phyloP scores from a whole-genome alignment of 192 early-diverging fungal species.

The Powellomyces hirtus region DNA sequence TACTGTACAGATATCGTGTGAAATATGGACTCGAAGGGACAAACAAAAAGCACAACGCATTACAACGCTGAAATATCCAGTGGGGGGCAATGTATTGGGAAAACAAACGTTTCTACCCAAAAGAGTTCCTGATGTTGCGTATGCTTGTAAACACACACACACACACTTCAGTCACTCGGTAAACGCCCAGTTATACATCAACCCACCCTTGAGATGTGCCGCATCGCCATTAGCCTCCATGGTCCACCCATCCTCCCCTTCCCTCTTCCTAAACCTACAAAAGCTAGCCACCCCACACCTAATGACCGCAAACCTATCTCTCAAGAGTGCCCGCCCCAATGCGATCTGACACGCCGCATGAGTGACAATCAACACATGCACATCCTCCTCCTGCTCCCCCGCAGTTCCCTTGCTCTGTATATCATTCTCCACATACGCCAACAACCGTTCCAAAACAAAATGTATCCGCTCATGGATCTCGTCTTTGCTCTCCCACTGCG shows the following conservation, averaged over 20 bases:
- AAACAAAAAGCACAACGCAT: too few relatives aligned
- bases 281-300: conserved; percentile 27
- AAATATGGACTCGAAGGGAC: too few relatives aligned
- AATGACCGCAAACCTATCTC: background rate
- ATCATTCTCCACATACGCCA: background rate
- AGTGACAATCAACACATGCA: conserved; percentile 28
- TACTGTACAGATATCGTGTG: too few relatives aligned
- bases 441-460: background rate
- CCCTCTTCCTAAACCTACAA: background rate
- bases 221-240: conserved; percentile 19
- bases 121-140: too few relatives aligned
- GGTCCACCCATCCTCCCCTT: background rate
- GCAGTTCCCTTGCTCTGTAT: background rate
- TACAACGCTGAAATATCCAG: too few relatives aligned
- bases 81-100: too few relatives aligned
- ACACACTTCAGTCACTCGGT: too few relatives aligned
- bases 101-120: too few relatives aligned
- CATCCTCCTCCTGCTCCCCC: too few relatives aligned
- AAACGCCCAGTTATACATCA: conserved; percentile 26
- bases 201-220: background rate
- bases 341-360: conserved; percentile 29
- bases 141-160: too few relatives aligned
- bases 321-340: conserved; percentile 11
- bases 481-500: conserved; percentile 24
- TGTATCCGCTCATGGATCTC: conserved; percentile 25